Evolutionary conservation across 1,284 basidiomycete genomes (phyloP), one percentile per base, ranked within the genome.

Genomic region (Tremellales sp.): DNA sequence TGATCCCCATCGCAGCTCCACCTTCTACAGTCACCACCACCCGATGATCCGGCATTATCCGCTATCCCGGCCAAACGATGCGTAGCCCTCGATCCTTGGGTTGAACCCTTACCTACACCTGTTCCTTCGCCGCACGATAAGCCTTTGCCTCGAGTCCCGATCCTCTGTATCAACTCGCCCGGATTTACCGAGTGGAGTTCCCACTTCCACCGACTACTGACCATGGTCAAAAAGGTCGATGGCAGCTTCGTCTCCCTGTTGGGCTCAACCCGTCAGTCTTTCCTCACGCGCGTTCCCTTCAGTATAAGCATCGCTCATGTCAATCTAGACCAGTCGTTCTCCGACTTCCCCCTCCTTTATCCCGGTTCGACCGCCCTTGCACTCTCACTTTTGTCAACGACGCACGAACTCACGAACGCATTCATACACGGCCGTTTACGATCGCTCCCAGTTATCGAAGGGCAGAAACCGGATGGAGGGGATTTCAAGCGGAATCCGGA

Each of bases 11-110:
- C 21, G 2, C 35, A 48, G 47, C 42, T 61, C 24, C 56, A 52
- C 45, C 27, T 58, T 25, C 52, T 55, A 40, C 52, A 44, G 26
- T 46, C 40, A 12, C 48, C 46, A 22, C 39, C 51, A 19, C 54
- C 46, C 11, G 35, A 54, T 29, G 68, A 70, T 3, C 48, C 67
- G 4, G 70, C 67, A 3, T 75, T 78, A 53, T 41, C 61, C 6
- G 62, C 65, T 1, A 75, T 87, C 43, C 82, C 82, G 0, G 67
- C 84, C 36, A 73, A 75, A 7, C 79, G 80, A 46, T 80, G 77
- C 3, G 63, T 88, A 13, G 74, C 82, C 19, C 77, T 87, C 8
- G 87, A 89, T 67, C 87, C 86, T 31, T 89, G 87, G 87, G 68
- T 87, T 15, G 85, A 88, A 49, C 85, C 87, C 15, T 62, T 87